These are phyloP conservation scores for Baffinella frigidus DNA, from an alignment of 208 protist species.

Conservation along the genomic window DNA sequence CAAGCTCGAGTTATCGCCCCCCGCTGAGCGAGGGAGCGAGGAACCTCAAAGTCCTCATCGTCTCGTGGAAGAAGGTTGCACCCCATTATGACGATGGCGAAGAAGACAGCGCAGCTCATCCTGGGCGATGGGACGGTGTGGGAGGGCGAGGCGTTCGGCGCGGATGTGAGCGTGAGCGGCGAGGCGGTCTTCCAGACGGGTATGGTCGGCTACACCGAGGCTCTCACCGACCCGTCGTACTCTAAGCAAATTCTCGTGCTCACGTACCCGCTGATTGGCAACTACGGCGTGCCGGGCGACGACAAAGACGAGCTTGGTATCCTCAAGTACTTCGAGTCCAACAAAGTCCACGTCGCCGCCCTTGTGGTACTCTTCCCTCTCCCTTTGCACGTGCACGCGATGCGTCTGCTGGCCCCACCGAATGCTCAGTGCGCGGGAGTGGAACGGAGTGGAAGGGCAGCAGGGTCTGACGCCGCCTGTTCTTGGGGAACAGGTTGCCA, in stretches of 20 bases:
- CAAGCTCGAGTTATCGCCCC: no score
- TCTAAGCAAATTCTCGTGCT: slow-evolving; percentile 93
- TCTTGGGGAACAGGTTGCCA: slow-evolving; percentile 31
- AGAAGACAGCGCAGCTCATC: no score
- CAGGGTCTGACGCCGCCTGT: no score
- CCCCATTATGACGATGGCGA: no score
- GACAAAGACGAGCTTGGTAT: slow-evolving; percentile 87
- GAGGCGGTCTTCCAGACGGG: slow-evolving; percentile 88
- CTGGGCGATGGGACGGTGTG: slow-evolving; percentile 89
- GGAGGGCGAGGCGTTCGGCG: slow-evolving; percentile 91
- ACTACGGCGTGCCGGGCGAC: slow-evolving; percentile 74
- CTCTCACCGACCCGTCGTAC: slow-evolving; percentile 96
- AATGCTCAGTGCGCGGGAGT: no score
- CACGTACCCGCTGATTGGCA: slow-evolving; percentile 94
- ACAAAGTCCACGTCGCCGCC: slow-evolving; percentile 76
- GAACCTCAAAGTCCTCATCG: no score
- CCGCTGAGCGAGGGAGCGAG: no score
- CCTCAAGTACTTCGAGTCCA: slow-evolving; percentile 91
- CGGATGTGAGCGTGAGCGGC: slow-evolving; percentile 78
- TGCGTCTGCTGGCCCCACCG: no score
- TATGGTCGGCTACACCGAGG: slow-evolving; percentile 90
- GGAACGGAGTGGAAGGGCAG: no score
- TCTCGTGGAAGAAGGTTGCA: no score
- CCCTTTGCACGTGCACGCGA: no score
- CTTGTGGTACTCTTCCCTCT: no score